A percentile compares a stretch with the other conserved stretches of the same genome.
Conservation (phyloP, 2,329 filamentous ascomycete genomes). For the Colletotrichum graminicola region DNA sequence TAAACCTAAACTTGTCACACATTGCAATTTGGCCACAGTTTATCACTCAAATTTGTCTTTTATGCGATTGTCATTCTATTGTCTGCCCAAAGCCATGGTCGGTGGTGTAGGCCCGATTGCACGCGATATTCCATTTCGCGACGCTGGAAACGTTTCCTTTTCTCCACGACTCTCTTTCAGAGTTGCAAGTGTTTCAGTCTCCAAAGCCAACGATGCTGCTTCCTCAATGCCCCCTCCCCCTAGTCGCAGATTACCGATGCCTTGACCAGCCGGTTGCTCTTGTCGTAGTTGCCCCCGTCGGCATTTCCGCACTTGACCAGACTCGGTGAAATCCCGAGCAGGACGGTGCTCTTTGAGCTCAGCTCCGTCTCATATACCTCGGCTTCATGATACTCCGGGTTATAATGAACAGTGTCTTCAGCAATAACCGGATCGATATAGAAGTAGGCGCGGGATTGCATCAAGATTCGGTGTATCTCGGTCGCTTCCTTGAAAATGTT, state of each 20-base stretch:
- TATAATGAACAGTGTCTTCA: accelerated
- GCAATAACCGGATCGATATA: background rate
- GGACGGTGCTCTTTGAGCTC: background rate
- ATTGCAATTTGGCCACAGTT: background rate
- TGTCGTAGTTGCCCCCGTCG: slow-evolving; percentile 35
- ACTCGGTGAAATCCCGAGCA: background rate
- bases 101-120: background rate
- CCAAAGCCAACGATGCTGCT: background rate
- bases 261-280: slow-evolving; percentile 13
- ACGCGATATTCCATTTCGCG: background rate
- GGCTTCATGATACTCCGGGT: background rate
- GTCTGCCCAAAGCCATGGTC: background rate
- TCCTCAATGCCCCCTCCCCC: too few relatives aligned
- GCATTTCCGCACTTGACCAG: slow-evolving; percentile 34
- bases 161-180: background rate
- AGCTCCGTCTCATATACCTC: background rate
- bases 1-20: background rate
- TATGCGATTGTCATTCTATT: background rate
- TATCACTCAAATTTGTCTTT: background rate
- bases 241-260: slow-evolving; percentile 16
- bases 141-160: background rate
- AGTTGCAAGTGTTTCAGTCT: too few relatives aligned
- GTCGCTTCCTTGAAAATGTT: background rate
- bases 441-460: slow-evolving; percentile 14
- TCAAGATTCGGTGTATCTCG: background rate